phyloP scores from a whole-genome alignment of 345 rosid genomes.

The Capsella bursapastoris region DNA sequence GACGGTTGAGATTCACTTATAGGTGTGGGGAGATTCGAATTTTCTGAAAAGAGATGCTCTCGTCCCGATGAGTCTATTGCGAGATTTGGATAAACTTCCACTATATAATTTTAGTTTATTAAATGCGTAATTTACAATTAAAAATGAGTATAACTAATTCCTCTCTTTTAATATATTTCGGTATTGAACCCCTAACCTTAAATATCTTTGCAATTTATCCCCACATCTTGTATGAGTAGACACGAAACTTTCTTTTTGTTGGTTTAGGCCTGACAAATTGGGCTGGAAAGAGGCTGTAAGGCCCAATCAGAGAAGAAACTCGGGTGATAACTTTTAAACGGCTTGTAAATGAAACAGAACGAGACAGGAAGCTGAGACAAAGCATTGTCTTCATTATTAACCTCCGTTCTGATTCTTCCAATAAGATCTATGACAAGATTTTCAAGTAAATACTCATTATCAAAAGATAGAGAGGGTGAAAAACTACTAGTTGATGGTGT shows the following conservation, averaged over 20 bases:
- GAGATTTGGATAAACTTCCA: constrained; percentile 35
- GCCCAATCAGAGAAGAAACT: not conserved
- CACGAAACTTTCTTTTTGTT: not conserved
- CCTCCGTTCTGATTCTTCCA: not conserved
- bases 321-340: not conserved
- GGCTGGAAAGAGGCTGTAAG: not conserved
- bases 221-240: not conserved
- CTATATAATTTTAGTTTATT: not conserved
- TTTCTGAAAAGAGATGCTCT: constrained; percentile 10
- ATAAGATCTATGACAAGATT: not conserved
- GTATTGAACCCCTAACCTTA: not conserved
- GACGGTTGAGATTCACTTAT: constrained; percentile 23
- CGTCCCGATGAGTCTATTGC: constrained; percentile 12
- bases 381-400: not conserved
- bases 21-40: constrained; percentile 37
- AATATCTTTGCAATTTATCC: not conserved
- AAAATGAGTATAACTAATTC: not conserved
- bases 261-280: not conserved
- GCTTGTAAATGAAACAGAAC: not conserved
- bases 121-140: not conserved
- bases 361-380: not conserved
- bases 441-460: not conserved
- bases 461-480: not conserved
- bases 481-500: not conserved
- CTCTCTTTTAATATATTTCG: not conserved